Evolutionary conservation across 805 yeast genomes (phyloP).

Genomic region (Candida mattraensis): DNA sequence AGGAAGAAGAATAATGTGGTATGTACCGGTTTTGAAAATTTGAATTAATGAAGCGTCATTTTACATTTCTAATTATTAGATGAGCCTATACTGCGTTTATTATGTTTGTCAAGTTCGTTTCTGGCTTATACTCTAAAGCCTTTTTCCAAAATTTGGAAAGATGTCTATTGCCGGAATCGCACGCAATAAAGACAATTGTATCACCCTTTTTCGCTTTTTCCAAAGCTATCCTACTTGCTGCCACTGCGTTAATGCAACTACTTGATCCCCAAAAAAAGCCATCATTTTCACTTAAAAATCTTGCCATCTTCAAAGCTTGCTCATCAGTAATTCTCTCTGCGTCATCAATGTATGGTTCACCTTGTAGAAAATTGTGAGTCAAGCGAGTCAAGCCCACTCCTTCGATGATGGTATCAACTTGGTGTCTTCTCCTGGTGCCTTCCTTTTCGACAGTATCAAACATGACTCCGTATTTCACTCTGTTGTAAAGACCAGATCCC

Average conservation of each 20-base stretch:
- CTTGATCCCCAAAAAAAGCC: slow-evolving; percentile 92
- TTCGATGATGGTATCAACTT: slow-evolving; percentile 91
- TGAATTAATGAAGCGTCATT: too few species aligned
- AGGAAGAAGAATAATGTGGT: slow-evolving; percentile 47
- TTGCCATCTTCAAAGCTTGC: slow-evolving; percentile 88
- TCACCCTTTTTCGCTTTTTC: slow-evolving; percentile 52
- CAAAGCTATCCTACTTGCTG: slow-evolving; percentile 65
- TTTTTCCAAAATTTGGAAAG: slow-evolving; percentile 88
- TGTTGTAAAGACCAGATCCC: slow-evolving; percentile 87
- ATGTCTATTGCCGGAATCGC: slow-evolving; percentile 92
- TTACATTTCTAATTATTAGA: too few species aligned
- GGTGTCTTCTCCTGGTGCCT: slow-evolving; percentile 93
- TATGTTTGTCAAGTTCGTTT: slow-evolving; percentile 39
- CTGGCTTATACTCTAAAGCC: slow-evolving; percentile 44
- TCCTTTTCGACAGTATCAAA: slow-evolving; percentile 85
- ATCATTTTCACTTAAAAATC: slow-evolving; percentile 73
- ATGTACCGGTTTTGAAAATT: slow-evolving; percentile 63
- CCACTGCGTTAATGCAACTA: slow-evolving; percentile 92
- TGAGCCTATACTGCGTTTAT: too few species aligned
- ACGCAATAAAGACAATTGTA: slow-evolving; percentile 77
- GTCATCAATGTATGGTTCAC: slow-evolving; percentile 70
- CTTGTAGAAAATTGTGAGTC: slow-evolving; percentile 76
- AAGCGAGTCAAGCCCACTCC: slow-evolving; percentile 91
- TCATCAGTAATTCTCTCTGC: slow-evolving; percentile 76
- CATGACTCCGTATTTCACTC: slow-evolving; percentile 91